These are phyloP conservation scores for Trichoderma guizhouense DNA, from an alignment of 2,329 filamentous ascomycete genomes.

Conservation along the genomic window DNA sequence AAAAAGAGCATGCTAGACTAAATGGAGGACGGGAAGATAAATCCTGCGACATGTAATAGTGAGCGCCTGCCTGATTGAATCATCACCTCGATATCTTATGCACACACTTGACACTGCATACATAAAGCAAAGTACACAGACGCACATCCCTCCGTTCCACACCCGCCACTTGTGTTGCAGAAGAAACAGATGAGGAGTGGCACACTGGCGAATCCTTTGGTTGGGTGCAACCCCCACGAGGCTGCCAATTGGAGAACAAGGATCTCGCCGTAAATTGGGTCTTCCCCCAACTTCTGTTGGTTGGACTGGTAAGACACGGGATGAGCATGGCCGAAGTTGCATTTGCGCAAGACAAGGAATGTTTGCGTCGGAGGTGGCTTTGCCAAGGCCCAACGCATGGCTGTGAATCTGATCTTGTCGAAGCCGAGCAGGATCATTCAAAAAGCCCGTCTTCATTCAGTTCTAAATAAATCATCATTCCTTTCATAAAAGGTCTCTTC, in stretches of 20 bases:
- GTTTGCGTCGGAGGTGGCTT: neutral
- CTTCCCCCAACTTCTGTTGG: neutral
- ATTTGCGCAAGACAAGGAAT: neutral
- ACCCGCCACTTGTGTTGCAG: neutral
- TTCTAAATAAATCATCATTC: neutral
- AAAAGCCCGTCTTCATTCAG: neutral
- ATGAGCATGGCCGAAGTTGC: neutral
- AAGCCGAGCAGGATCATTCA: neutral
- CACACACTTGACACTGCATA: neutral
- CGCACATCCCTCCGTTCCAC: neutral
- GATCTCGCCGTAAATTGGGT: neutral
- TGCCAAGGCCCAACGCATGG: neutral
- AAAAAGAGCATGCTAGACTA: neutral
- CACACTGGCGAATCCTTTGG: neutral
- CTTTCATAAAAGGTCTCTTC: neutral
- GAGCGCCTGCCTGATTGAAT: neutral
- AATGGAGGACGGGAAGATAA: neutral
- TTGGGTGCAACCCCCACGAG: neutral
- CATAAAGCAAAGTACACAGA: neutral
- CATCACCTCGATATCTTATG: neutral
- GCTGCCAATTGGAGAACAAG: constrained; percentile 1
- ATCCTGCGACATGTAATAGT: neutral
- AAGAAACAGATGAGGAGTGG: neutral
- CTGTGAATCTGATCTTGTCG: neutral
- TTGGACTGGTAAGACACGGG: neutral